Conservation (phyloP, 1,284 basidiomycete genomes). For the Ustilago lituana region DNA sequence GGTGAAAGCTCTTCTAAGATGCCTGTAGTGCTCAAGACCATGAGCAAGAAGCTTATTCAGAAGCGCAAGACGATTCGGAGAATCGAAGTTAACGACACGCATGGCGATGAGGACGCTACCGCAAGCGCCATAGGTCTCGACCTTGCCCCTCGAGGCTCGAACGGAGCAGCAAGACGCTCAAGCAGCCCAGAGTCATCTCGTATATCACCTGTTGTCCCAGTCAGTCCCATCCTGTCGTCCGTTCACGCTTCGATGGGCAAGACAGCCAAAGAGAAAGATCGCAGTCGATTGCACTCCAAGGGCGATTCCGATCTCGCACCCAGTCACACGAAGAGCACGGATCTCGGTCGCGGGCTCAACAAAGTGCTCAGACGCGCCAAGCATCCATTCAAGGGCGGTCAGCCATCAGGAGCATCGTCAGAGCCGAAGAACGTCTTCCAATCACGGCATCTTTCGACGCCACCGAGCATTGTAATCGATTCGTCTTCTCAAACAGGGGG, state of each 20-base stretch:
- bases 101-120: constrained; percentile 16
- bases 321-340: constrained; percentile 1
- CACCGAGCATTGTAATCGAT: constrained; percentile 2
- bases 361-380: constrained; percentile 30
- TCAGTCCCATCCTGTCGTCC: constrained; percentile 21
- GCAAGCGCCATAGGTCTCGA: neutral
- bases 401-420: neutral
- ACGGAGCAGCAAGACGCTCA: neutral
- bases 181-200: constrained; percentile 8
- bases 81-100: constrained; percentile 49
- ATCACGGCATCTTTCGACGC: neutral
- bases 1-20: constrained; percentile 53
- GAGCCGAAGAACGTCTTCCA: neutral
- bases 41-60: constrained; percentile 69
- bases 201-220: neutral
- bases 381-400: constrained; percentile 15
- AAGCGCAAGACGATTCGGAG: constrained; percentile 67
- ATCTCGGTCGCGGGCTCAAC: constrained; percentile 25
- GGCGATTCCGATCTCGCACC: neutral
- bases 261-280: neutral
- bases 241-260: constrained; percentile 8
- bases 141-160: neutral
- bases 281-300: neutral
- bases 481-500: neutral
- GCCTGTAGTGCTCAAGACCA: constrained; percentile 69